Percentiles rank a stretch among this genome's conserved stretches.
phyloP scores from a whole-genome alignment of 768 basidiomycete genomes.

The Boletus speciosus region DNA sequence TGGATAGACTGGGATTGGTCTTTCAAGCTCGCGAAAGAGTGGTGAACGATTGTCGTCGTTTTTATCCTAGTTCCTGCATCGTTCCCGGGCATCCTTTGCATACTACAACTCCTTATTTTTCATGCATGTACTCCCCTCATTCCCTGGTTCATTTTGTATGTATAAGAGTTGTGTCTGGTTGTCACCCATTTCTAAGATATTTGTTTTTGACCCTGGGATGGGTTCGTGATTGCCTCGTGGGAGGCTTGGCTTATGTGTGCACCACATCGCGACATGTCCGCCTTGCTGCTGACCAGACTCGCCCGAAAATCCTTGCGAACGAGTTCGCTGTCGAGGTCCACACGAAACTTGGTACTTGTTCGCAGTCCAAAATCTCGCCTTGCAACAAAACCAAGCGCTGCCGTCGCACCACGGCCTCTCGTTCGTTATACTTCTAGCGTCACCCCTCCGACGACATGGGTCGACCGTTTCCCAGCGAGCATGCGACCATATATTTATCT shows the following conservation, averaged over 20 bases:
- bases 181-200: conserved; percentile 4
- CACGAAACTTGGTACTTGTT: not conserved
- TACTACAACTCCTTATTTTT: conserved; percentile 21
- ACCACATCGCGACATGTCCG: conserved; percentile 8
- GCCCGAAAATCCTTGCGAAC: not conserved
- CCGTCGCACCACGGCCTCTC: not conserved
- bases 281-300: conserved; percentile 4
- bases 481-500: conserved; percentile 79
- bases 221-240: not conserved
- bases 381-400: not conserved
- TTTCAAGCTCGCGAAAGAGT: conserved; percentile 92
- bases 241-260: not conserved
- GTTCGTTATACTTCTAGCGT: conserved; percentile 16
- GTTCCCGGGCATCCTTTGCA: conserved; percentile 29
- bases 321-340: not conserved
- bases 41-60: conserved; percentile 45
- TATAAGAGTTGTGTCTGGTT: conserved; percentile 7
- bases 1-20: conserved; percentile 52
- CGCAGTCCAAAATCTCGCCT: not conserved
- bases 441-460: conserved; percentile 49
- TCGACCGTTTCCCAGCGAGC: conserved; percentile 58
- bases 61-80: conserved; percentile 17
- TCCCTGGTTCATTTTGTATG: conserved; percentile 17
- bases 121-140: conserved; percentile 27
- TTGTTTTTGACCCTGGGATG: not conserved